phyloP scores from a whole-genome alignment of 768 basidiomycete species.

The Suillus spraguei region DNA sequence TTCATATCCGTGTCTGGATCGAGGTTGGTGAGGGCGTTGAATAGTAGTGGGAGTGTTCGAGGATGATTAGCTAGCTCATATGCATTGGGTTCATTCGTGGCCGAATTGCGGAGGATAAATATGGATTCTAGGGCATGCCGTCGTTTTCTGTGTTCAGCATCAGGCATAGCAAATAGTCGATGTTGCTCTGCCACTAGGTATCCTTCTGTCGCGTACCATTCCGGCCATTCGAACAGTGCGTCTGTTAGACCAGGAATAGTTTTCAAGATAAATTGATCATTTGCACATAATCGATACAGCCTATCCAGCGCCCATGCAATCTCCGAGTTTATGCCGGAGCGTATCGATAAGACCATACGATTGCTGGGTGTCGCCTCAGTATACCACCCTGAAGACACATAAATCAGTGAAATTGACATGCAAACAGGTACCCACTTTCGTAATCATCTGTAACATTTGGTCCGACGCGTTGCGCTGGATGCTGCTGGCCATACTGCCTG shows the following conservation, averaged over 20 bases:
- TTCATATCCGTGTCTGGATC: slow-evolving; percentile 65
- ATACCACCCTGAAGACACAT: slow-evolving; percentile 67
- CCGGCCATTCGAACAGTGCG: slow-evolving; percentile 86
- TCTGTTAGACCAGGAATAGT: slow-evolving; percentile 80
- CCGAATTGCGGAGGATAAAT: slow-evolving; percentile 84
- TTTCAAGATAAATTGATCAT: slow-evolving; percentile 75
- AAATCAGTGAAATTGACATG: slow-evolving; percentile 9
- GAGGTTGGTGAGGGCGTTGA: slow-evolving; percentile 65
- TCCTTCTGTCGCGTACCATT: slow-evolving; percentile 76
- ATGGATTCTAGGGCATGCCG: slow-evolving; percentile 85
- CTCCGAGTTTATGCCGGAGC: slow-evolving; percentile 81
- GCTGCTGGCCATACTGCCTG: slow-evolving; percentile 28
- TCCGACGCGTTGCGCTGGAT: slow-evolving; percentile 23
- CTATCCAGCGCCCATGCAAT: slow-evolving; percentile 90
- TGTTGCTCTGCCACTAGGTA: slow-evolving; percentile 46
- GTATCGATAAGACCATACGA: slow-evolving; percentile 87
- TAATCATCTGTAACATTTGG: slow-evolving; percentile 71
- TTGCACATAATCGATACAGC: slow-evolving; percentile 76
- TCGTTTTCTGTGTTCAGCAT: slow-evolving; percentile 53
- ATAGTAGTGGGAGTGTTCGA: slow-evolving; percentile 65
- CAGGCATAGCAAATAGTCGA: slow-evolving; percentile 57
- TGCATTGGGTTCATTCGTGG: slow-evolving; percentile 69
- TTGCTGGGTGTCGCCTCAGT: slow-evolving; percentile 81
- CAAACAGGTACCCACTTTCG: slow-evolving; percentile 55
- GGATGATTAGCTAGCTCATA: slow-evolving; percentile 58